A percentile compares a stretch with the other conserved stretches of the same genome.
These are phyloP conservation scores for Bipolaris oryzae DNA, from an alignment of 2,329 filamentous ascomycete genomes.

Conservation along the genomic window DNA sequence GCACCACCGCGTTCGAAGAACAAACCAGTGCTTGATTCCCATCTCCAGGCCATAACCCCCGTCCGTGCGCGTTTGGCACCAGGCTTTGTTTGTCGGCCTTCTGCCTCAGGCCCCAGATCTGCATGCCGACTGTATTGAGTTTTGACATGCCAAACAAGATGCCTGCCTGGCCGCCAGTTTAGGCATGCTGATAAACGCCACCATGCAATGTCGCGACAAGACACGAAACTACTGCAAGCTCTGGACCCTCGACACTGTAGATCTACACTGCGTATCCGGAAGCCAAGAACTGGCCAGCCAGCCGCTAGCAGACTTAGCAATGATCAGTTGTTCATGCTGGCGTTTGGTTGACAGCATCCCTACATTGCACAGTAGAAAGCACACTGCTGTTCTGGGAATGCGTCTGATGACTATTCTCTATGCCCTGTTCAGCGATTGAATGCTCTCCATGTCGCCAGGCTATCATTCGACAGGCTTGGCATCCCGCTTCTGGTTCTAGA, in stretches of 20 bases:
- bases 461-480: neutral
- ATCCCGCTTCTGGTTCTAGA: neutral
- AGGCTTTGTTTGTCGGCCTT: neutral
- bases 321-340: neutral
- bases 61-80: neutral
- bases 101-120: neutral
- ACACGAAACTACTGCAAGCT: conserved; percentile 2
- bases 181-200: conserved; percentile 6
- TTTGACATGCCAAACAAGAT: conserved; percentile 7
- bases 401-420: neutral
- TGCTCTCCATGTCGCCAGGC: neutral
- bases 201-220: conserved; percentile 7
- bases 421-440: neutral
- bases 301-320: neutral
- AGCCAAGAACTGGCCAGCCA: neutral
- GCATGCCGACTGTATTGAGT: conserved; percentile 7
- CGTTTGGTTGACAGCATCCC: neutral
- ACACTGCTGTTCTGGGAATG: neutral
- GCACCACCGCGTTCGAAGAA: neutral
- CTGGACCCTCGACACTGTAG: neutral
- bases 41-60: neutral
- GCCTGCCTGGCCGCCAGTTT: neutral
- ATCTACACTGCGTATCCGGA: neutral
- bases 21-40: neutral
- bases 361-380: neutral